A percentile compares a stretch with the other conserved stretches of the same genome.
phyloP scores from a whole-genome alignment of 768 basidiomycete genomes.

The Zangia roseola region DNA sequence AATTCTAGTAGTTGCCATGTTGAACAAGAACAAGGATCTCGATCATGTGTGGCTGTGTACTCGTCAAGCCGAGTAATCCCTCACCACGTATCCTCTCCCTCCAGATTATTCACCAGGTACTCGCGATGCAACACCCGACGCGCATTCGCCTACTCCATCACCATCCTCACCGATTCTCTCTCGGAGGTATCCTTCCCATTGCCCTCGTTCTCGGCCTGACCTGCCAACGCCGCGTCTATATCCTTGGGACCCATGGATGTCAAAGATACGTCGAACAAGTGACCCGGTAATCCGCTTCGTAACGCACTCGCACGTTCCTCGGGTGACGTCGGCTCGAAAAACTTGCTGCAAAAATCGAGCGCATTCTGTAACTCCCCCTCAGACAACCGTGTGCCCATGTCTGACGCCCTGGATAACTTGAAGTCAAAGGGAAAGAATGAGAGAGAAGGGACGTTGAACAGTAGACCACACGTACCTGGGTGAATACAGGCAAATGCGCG shows the following conservation, averaged over 20 bases:
- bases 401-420: slow-evolving; percentile 79
- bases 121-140: no score
- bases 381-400: slow-evolving; percentile 69
- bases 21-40: no score
- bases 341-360: slow-evolving; percentile 72
- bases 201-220: no score
- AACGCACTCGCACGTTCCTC: slow-evolving; percentile 33
- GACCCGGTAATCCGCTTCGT: slow-evolving; percentile 25
- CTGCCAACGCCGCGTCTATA: slow-evolving; percentile 15
- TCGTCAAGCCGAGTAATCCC: no score
- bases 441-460: not conserved
- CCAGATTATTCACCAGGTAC: no score
- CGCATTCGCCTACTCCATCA: slow-evolving; percentile 69
- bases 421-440: not conserved
- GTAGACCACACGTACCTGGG: slow-evolving; percentile 32
- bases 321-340: slow-evolving; percentile 68
- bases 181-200: no score
- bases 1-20: slow-evolving; percentile 17
- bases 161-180: slow-evolving; percentile 42
- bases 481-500: slow-evolving; percentile 41
- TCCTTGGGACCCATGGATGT: slow-evolving; percentile 18
- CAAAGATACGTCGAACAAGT: slow-evolving; percentile 21
- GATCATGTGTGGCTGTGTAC: no score
- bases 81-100: no score
- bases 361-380: slow-evolving; percentile 74